Percentiles rank a stretch among this genome's conserved stretches.
Evolutionary conservation across 169 alveolate species (phyloP).

Genomic region (Plasmodium chabaudi): DNA sequence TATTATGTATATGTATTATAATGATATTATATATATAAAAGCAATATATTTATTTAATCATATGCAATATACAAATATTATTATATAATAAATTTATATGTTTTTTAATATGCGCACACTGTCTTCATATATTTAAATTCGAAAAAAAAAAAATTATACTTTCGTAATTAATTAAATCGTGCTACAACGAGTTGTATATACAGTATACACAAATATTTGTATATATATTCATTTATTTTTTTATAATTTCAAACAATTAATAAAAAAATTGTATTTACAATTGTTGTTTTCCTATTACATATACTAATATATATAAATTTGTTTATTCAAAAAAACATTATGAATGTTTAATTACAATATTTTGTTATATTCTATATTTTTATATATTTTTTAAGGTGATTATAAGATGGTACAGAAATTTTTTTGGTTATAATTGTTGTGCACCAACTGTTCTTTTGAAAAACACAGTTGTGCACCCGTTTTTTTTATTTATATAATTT

Average conservation of each 20-base stretch:
- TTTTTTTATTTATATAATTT: background rate
- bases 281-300: background rate
- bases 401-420: conserved; percentile 6
- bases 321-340: conserved; percentile 7
- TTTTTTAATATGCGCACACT: conserved; percentile 59
- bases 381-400: conserved; percentile 16
- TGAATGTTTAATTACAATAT: conserved; percentile 12
- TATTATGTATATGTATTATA: background rate
- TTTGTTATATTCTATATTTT: conserved; percentile 5
- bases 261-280: background rate
- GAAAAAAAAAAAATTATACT: background rate
- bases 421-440: conserved; percentile 13
- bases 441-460: conserved; percentile 57
- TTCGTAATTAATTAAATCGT: conserved; percentile 12
- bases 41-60: background rate
- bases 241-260: background rate
- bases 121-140: conserved; percentile 52
- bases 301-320: background rate
- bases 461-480: background rate
- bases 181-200: conserved; percentile 5
- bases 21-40: background rate
- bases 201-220: conserved; percentile 12
- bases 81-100: conserved; percentile 9
- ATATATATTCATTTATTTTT: background rate
- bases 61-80: background rate